Conservation (phyloP, 2,329 filamentous ascomycete species). For the Aspergillus costaricaensis region DNA sequence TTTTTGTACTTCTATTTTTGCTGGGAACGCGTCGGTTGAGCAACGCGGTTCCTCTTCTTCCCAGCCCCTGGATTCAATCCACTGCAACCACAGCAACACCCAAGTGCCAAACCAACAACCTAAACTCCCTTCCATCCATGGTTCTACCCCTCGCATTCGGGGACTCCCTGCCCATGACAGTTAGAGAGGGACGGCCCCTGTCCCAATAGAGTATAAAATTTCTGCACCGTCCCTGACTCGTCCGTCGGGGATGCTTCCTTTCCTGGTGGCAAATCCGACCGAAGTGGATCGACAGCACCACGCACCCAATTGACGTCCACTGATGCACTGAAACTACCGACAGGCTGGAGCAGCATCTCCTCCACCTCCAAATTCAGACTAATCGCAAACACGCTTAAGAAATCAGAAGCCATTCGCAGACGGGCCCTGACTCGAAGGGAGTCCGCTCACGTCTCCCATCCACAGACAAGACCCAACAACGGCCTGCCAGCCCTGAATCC, state of each 20-base stretch:
- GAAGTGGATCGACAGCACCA: neutral
- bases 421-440: neutral
- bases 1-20: too few relatives aligned
- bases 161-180: neutral
- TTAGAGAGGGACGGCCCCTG: neutral
- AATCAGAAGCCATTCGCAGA: neutral
- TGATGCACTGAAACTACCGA: neutral
- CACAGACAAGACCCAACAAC: neutral
- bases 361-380: neutral
- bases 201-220: constrained; percentile 1
- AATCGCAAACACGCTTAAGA: neutral
- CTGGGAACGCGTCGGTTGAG: too few relatives aligned
- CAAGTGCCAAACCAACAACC: neutral
- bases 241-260: neutral
- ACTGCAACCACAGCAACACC: too few relatives aligned
- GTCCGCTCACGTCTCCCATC: neutral
- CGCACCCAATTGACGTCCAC: neutral
- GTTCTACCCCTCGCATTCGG: neutral
- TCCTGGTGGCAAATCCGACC: neutral
- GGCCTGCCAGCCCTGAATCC: neutral
- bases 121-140: neutral
- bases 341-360: neutral
- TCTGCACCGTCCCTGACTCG: constrained; percentile 1
- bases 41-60: too few relatives aligned
- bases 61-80: too few relatives aligned